Evolutionary conservation across 306 rosid genomes (phyloP), one percentile per base, ranked within the genome.

Genomic region (Benincasa hispida): DNA sequence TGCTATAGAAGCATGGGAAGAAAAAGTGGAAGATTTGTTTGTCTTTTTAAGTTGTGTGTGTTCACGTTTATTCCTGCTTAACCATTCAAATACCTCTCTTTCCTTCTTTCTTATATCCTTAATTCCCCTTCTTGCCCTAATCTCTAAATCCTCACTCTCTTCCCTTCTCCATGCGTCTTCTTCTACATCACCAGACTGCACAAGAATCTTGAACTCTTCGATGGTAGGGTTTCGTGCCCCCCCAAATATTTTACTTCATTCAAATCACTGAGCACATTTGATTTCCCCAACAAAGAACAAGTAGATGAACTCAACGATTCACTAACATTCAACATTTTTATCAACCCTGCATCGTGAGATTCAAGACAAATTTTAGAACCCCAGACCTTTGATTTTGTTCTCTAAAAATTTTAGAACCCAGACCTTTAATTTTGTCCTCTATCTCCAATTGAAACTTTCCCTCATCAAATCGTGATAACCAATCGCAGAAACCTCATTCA

Each of bases 391-490:
- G 37, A 15, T 50, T 62, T 68, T 24, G n/a, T n/a, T n/a, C n/a
- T n/a, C n/a, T n/a, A n/a, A n/a, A n/a, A n/a, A n/a, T n/a, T n/a
- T n/a, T n/a, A n/a, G n/a, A n/a, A n/a, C n/a, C n/a, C n/a, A n/a
- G n/a, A n/a, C n/a, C n/a, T n/a, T n/a, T n/a, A n/a, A n/a, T n/a
- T n/a, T n/a, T n/a, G 51, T 41, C 21, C 51, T 73, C 18, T 83
- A 58, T 21, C 66, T 80, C 41, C 80, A 81, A 1, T 55, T 58
- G 41, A 76, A 74, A 56, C 84, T 82, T 77, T 81, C 87, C 3
- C 88, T 89, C 93, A 90, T 86, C 59, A 91, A 85, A 50, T 93
- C 96, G 8, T 84, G 93, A 77, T 77, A 91, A 0, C 90, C 93
- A 2, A 93, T 84, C 60, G 97, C 97, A 1, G 87, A 76, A 2